A percentile compares a stretch with the other conserved stretches of the same genome.
These are phyloP conservation scores for Chlamydomonas reinhardtii DNA, from an alignment of 163 green algal genomes.

Conservation along the genomic window DNA sequence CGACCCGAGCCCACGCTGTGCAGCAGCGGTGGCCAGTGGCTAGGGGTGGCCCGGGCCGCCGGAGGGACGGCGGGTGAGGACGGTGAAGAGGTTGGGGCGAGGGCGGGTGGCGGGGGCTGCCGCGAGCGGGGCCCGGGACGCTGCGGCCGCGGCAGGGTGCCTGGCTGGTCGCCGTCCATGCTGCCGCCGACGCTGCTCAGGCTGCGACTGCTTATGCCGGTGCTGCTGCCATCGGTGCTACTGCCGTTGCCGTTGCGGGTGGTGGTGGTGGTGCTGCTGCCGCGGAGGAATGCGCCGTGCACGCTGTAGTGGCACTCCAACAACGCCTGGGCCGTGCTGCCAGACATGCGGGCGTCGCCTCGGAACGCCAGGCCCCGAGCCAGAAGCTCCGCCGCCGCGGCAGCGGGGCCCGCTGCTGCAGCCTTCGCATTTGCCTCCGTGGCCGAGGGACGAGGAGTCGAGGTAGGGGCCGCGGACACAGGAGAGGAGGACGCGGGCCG, in stretches of 20 bases:
- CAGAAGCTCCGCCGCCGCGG: not conserved
- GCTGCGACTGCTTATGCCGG: not conserved
- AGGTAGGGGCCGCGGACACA: not conserved
- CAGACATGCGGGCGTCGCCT: constrained; percentile 29
- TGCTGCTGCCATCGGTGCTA: not conserved
- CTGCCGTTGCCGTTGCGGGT: not conserved
- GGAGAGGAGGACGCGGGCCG: not conserved
- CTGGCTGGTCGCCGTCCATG: no score
- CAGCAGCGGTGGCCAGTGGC: not conserved
- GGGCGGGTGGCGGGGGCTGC: not conserved
- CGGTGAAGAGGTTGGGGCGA: no score
- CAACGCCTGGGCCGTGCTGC: constrained; percentile 49
- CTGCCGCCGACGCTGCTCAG: not conserved
- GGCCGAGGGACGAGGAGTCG: no score
- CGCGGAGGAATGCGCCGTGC: constrained; percentile 64
- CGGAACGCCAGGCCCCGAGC: not conserved
- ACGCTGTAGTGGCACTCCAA: constrained; percentile 73
- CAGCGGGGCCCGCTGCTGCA: not conserved
- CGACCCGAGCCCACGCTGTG: no score
- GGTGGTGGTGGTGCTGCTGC: not conserved
- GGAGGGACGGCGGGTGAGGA: no score
- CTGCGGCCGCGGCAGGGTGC: no score
- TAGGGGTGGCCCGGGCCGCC: no score
- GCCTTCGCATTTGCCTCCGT: no score
- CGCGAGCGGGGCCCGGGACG: no score